A percentile compares a stretch with the other conserved stretches of the same genome.
Conservation (phyloP, 495 filamentous ascomycete species). For the Astrocystis sublimbata region DNA sequence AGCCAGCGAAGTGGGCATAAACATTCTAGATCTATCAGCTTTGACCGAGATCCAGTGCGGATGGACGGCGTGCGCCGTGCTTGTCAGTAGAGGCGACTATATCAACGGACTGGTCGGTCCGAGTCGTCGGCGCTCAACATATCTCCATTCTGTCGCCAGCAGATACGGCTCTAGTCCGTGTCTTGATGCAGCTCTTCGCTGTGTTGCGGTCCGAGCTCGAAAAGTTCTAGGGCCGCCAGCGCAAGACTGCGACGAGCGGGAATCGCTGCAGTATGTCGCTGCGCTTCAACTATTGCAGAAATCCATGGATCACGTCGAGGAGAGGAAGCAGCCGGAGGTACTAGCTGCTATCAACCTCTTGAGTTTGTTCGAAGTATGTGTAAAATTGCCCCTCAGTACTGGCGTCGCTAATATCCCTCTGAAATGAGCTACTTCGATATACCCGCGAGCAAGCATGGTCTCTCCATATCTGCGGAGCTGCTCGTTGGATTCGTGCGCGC, state of each 20-base stretch:
- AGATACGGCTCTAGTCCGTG: constrained; percentile 4
- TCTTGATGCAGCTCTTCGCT: constrained; percentile 11
- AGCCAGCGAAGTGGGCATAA: constrained; percentile 5
- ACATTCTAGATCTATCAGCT: constrained; percentile 12
- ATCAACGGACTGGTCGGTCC: constrained; percentile 5
- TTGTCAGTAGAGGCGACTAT: neutral
- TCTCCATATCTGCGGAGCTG: neutral
- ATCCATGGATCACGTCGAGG: neutral
- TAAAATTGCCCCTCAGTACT: no score
- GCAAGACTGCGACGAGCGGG: neutral
- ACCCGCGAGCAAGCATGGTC: neutral
- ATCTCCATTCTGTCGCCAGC: constrained; percentile 9
- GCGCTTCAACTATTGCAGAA: neutral
- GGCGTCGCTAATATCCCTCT: neutral
- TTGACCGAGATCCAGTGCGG: constrained; percentile 13
- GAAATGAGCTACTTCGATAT: neutral
- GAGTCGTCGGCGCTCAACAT: constrained; percentile 2
- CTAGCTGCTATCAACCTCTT: neutral
- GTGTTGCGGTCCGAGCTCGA: constrained; percentile 11
- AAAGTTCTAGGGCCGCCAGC: neutral
- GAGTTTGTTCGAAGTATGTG: neutral
- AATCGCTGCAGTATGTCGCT: neutral
- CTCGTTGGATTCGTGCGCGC: constrained; percentile 1
- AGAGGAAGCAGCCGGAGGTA: neutral
- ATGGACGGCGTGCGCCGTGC: constrained; percentile 10